Conservation (phyloP, 2,329 filamentous ascomycete species). For the Thermomyces lanuginosus region DNA sequence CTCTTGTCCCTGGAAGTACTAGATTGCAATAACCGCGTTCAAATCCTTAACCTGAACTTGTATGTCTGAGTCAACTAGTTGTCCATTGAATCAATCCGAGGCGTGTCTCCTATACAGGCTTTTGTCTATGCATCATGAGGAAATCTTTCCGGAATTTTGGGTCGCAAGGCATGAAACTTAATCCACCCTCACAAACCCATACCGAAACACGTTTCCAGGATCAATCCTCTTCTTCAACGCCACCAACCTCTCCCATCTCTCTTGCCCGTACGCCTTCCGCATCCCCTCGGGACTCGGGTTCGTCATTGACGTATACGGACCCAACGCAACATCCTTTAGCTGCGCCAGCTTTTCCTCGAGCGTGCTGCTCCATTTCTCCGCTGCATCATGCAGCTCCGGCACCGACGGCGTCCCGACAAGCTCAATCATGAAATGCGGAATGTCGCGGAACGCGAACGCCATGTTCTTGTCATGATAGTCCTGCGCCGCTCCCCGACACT, state of each 20-base stretch:
- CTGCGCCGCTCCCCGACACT: constrained; percentile 11
- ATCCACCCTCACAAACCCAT: too few species aligned
- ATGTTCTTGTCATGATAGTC: constrained; percentile 8
- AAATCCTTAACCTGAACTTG: too few species aligned
- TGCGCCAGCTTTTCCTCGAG: constrained; percentile 9
- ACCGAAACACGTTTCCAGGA: constrained; percentile 23
- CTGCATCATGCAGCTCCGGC: constrained; percentile 10
- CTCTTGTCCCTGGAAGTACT: too few species aligned
- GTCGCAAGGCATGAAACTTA: too few species aligned
- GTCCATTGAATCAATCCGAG: too few species aligned
- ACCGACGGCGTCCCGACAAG: constrained; percentile 14
- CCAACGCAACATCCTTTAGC: constrained; percentile 13
- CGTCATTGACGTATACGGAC: constrained; percentile 18
- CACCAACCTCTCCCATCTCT: constrained; percentile 16
- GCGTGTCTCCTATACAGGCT: too few species aligned
- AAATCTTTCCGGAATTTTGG: too few species aligned
- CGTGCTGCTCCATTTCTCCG: constrained; percentile 11
- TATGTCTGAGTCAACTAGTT: too few species aligned
- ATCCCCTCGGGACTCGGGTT: constrained; percentile 15
- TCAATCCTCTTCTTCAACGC: constrained; percentile 21
- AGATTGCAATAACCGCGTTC: too few species aligned
- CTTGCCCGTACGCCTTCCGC: constrained; percentile 10
- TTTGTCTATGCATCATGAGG: too few species aligned
- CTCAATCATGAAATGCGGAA: constrained; percentile 23
- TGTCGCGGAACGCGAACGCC: constrained; percentile 16